phyloP scores from a whole-genome alignment of 495 filamentous ascomycete genomes.

The Penicillium parvum region DNA sequence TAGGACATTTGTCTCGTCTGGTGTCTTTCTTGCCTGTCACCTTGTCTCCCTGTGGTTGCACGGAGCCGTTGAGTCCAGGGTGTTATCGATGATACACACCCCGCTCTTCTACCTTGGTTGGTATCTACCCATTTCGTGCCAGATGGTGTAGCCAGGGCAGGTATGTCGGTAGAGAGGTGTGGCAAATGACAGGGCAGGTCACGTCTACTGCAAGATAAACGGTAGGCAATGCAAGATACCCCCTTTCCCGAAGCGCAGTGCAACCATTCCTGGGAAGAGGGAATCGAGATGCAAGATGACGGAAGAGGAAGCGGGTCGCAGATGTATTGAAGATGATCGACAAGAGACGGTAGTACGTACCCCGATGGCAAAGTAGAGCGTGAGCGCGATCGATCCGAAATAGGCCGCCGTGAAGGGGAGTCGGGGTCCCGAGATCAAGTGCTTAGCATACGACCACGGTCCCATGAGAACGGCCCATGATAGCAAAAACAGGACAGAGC shows the following conservation, averaged over 20 bases:
- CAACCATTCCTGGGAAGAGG: constrained; percentile 9
- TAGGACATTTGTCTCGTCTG: no score
- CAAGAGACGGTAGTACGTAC: constrained; percentile 54
- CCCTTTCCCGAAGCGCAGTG: constrained; percentile 13
- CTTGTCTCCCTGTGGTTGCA: constrained; percentile 4
- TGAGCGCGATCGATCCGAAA: constrained; percentile 89
- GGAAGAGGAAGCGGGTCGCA: not conserved
- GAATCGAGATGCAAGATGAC: constrained; percentile 7
- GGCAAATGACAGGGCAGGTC: constrained; percentile 4
- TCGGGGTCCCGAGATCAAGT: constrained; percentile 78
- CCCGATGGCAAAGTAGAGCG: constrained; percentile 84
- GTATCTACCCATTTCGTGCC: no score
- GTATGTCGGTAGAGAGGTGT: no score
- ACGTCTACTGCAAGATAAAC: constrained; percentile 20
- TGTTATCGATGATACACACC: constrained; percentile 12
- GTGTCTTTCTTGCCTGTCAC: no score
- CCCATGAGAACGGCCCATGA: constrained; percentile 96
- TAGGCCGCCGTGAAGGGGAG: constrained; percentile 95
- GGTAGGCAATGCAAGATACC: constrained; percentile 21
- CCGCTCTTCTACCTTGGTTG: no score
- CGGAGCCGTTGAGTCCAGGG: constrained; percentile 3
- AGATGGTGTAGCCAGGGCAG: no score
- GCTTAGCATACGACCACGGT: constrained; percentile 71
- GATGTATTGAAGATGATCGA: constrained; percentile 8
- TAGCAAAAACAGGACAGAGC: constrained; percentile 81